Conservation (phyloP, 2,329 filamentous ascomycete species). For the Diaporthe australafricana region DNA sequence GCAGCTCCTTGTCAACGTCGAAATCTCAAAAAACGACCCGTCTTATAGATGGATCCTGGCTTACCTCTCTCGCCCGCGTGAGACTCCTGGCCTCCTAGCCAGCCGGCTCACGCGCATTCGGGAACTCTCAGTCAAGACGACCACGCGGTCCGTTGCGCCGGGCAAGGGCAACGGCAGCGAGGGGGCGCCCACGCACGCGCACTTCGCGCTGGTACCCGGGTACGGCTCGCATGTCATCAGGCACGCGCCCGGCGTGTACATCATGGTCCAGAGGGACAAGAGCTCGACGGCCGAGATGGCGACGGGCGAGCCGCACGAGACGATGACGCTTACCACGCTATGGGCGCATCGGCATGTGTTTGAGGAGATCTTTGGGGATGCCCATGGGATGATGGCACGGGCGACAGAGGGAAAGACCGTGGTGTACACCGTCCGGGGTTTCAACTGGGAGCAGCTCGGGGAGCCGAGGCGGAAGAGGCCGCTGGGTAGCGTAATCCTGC, state of each 20-base stretch:
- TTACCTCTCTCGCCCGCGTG: conserved; percentile 90
- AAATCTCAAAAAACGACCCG: conserved; percentile 93
- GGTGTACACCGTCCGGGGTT: conserved; percentile 87
- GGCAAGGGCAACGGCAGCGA: conserved; percentile 72
- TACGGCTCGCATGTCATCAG: conserved; percentile 90
- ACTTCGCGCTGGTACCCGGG: conserved; percentile 90
- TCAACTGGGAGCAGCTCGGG: conserved; percentile 88
- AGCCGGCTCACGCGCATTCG: conserved; percentile 70
- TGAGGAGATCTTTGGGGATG: conserved; percentile 88
- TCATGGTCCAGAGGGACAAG: conserved; percentile 87
- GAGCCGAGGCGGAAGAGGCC: conserved; percentile 88
- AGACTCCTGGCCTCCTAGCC: conserved; percentile 69
- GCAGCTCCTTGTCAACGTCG: conserved; percentile 92
- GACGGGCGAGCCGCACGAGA: conserved; percentile 93
- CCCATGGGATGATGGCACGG: conserved; percentile 81
- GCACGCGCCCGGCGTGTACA: conserved; percentile 83
- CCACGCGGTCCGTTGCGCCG: conserved; percentile 62
- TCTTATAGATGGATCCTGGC: conserved; percentile 95
- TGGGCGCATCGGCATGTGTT: conserved; percentile 92
- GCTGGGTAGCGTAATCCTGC: conserved; percentile 86
- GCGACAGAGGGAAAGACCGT: conserved; percentile 92
- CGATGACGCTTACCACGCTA: conserved; percentile 89
- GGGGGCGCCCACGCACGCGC: conserved; percentile 77
- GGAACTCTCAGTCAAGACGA: conserved; percentile 68
- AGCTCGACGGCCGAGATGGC: conserved; percentile 84